Conservation (phyloP, 1,139 yeast species). For the Maudiozyma humilis region DNA sequence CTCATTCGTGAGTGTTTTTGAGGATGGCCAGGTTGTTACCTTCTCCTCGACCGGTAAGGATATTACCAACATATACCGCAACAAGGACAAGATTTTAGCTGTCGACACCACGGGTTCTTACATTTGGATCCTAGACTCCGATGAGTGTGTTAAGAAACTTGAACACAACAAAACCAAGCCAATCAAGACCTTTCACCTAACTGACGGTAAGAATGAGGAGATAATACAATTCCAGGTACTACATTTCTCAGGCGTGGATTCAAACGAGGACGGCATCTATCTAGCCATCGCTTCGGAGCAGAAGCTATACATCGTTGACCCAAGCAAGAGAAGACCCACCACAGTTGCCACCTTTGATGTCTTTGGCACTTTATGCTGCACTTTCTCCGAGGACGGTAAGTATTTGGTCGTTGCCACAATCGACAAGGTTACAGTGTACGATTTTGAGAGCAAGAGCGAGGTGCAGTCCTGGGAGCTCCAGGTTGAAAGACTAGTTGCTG, state of each 20-base stretch:
- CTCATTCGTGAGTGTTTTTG: constrained; percentile 26
- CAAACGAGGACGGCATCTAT: constrained; percentile 12
- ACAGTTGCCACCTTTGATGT: constrained; percentile 21
- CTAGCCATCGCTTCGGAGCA: constrained; percentile 20
- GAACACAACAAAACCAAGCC: constrained; percentile 27
- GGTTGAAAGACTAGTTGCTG: constrained; percentile 16
- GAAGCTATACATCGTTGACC: constrained; percentile 27
- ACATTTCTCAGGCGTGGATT: background rate
- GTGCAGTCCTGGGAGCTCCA: constrained; percentile 20
- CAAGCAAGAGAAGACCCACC: constrained; percentile 29
- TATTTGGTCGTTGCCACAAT: constrained; percentile 19
- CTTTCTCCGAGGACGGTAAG: constrained; percentile 18
- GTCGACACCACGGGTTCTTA: constrained; percentile 20
- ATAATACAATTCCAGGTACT: constrained; percentile 24
- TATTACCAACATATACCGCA: constrained; percentile 30
- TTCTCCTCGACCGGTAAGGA: constrained; percentile 29
- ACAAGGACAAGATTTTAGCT: constrained; percentile 24
- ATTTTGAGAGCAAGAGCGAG: constrained; percentile 13
- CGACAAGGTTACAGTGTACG: constrained; percentile 18
- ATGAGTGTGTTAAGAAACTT: constrained; percentile 27
- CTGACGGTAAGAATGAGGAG: constrained; percentile 27
- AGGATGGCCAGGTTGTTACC: constrained; percentile 27
- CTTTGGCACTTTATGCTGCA: constrained; percentile 15
- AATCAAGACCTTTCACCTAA: constrained; percentile 27
- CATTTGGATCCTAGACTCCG: constrained; percentile 29